These are phyloP conservation scores for Aegilops sharonensis DNA, from an alignment of 176 grass and related monocot species.

Conservation along the genomic window DNA sequence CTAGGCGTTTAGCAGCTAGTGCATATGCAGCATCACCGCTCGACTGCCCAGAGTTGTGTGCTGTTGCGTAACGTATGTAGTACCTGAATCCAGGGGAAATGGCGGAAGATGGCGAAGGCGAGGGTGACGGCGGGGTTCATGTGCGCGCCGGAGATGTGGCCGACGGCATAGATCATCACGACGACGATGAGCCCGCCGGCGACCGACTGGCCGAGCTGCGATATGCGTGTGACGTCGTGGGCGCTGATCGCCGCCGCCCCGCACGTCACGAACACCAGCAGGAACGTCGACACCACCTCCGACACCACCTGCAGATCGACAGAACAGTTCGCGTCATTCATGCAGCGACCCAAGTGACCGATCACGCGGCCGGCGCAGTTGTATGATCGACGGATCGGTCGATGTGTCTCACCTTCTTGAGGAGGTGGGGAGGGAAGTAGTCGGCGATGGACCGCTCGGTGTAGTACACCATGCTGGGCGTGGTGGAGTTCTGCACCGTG, in stretches of 20 bases:
- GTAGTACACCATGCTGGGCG: conserved; percentile 27
- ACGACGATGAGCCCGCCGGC: conserved; percentile 93
- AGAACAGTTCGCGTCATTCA: neutral
- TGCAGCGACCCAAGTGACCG: neutral
- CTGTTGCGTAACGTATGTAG: neutral
- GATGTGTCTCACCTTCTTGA: conserved; percentile 55
- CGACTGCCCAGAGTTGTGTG: neutral
- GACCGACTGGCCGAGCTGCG: conserved; percentile 88
- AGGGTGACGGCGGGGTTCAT: conserved; percentile 99
- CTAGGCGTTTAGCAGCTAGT: neutral
- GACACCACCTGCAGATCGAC: conserved; percentile 57
- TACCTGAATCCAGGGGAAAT: conserved; percentile 98
- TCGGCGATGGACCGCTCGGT: conserved; percentile 24
- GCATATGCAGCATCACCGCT: neutral
- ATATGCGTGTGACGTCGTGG: conserved; percentile 41
- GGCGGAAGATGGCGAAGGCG: conserved; percentile 75
- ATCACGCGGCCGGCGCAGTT: neutral
- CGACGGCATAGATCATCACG: conserved; percentile 95
- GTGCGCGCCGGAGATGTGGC: conserved; percentile 97
- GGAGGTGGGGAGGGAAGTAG: conserved; percentile 75
- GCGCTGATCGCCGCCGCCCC: conserved; percentile 63
- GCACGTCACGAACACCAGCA: conserved; percentile 90
- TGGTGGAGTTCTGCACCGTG: conserved; percentile 40
- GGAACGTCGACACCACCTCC: conserved; percentile 79
- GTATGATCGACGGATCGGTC: too few relatives aligned